These are phyloP conservation scores for Aschersonia sp. DNA, from an alignment of 2,329 filamentous ascomycete genomes.

Conservation along the genomic window DNA sequence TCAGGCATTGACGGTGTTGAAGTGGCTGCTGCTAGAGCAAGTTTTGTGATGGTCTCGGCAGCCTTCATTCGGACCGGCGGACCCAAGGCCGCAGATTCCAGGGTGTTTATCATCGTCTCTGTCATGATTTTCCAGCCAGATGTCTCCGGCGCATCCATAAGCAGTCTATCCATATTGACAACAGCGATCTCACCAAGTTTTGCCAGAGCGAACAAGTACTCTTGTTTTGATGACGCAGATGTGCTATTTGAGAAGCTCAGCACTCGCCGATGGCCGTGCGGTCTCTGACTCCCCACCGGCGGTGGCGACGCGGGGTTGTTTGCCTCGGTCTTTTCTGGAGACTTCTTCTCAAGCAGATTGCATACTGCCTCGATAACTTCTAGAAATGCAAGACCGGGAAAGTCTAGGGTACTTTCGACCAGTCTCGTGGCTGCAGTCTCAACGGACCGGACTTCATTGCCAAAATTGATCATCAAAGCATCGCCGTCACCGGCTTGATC, in stretches of 20 bases:
- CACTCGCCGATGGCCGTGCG: constrained; percentile 27
- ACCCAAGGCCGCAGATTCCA: constrained; percentile 31
- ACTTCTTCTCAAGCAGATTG: constrained; percentile 42
- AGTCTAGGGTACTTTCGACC: constrained; percentile 85
- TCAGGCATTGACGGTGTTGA: constrained; percentile 37
- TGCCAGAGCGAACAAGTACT: constrained; percentile 53
- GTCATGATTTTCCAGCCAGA: constrained; percentile 66
- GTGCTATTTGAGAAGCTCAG: constrained; percentile 31
- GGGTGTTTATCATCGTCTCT: constrained; percentile 34
- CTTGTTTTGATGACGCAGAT: constrained; percentile 38
- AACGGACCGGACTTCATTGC: constrained; percentile 71
- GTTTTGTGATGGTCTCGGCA: constrained; percentile 47
- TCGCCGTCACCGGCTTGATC: constrained; percentile 34
- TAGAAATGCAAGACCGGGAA: constrained; percentile 68
- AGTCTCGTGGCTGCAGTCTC: constrained; percentile 76
- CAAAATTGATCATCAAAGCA: constrained; percentile 50
- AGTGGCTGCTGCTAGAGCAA: constrained; percentile 43
- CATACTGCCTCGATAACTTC: constrained; percentile 67
- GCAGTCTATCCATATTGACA: constrained; percentile 62
- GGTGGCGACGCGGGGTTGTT: constrained; percentile 6
- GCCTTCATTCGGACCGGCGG: constrained; percentile 43
- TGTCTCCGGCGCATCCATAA: constrained; percentile 47
- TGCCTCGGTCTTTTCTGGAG: constrained; percentile 9
- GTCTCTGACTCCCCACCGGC: constrained; percentile 18
- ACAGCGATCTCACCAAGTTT: constrained; percentile 61